Conservation (phyloP, 345 rosid species). For the Draba incana region DNA sequence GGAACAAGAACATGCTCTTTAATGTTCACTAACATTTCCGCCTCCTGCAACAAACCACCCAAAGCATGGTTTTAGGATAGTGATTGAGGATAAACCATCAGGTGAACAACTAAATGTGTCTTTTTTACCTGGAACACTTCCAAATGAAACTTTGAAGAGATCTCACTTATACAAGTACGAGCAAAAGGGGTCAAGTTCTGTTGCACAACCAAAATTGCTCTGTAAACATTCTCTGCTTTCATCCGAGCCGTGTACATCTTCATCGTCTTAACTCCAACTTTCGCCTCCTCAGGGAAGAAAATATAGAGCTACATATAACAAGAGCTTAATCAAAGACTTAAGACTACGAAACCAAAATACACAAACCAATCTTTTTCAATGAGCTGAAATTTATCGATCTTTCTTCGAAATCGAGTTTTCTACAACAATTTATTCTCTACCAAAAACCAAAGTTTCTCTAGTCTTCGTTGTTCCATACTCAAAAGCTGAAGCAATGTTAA, state of each 20-base stretch:
- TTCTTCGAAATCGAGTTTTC: background rate
- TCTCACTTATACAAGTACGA: slow-evolving; percentile 66
- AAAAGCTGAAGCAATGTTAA: background rate
- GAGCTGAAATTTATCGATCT: background rate
- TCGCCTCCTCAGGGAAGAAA: slow-evolving; percentile 83
- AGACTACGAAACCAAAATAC: background rate
- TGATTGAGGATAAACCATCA: background rate
- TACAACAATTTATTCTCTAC: slow-evolving; percentile 2
- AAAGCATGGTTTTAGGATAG: background rate
- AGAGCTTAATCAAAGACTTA: background rate
- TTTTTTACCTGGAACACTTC: slow-evolving; percentile 81
- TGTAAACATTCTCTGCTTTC: slow-evolving; percentile 79
- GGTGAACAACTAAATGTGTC: background rate
- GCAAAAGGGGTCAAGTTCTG: slow-evolving; percentile 88
- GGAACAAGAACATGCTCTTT: slow-evolving; percentile 83
- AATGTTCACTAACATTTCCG: slow-evolving; percentile 72
- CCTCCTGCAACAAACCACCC: slow-evolving; percentile 50
- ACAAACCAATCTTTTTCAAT: slow-evolving; percentile 1
- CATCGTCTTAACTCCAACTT: slow-evolving; percentile 93
- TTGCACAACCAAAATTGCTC: slow-evolving; percentile 83
- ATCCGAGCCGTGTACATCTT: slow-evolving; percentile 79
- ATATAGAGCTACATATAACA: slow-evolving; percentile 60
- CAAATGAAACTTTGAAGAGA: slow-evolving; percentile 70
- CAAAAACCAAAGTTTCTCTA: background rate
- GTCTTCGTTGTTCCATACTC: background rate